phyloP scores from a whole-genome alignment of 202 grass and related monocot species.

The Setaria italica region DNA sequence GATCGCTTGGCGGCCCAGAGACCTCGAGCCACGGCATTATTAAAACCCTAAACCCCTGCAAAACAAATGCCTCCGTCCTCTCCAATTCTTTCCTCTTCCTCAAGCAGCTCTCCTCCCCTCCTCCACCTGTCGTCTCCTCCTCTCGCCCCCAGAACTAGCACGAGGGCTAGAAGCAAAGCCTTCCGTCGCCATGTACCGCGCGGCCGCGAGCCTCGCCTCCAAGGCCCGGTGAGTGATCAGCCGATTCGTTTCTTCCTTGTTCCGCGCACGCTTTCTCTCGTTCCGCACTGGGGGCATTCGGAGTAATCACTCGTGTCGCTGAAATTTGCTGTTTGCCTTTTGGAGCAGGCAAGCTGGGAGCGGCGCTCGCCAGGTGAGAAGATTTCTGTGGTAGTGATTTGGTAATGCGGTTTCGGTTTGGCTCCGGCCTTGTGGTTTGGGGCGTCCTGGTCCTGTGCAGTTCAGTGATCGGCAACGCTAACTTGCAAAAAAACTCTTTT shows the following conservation, averaged over 20 bases:
- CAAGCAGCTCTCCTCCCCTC: conserved; percentile 6
- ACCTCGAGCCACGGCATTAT: neutral
- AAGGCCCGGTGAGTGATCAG: conserved; percentile 53
- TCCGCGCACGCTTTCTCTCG: neutral
- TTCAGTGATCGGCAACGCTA: neutral
- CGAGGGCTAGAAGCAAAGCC: neutral
- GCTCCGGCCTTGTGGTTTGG: neutral
- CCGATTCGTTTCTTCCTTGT: neutral
- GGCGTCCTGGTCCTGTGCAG: neutral
- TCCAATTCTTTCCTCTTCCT: conserved; percentile 24
- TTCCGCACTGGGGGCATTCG: neutral
- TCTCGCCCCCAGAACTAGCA: neutral
- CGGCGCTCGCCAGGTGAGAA: conserved; percentile 54
- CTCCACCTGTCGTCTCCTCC: conserved; percentile 24
- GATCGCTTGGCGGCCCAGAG: neutral
- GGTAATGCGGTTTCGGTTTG: neutral
- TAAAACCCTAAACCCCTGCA: conserved; percentile 62
- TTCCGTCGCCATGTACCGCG: conserved; percentile 57
- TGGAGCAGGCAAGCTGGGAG: conserved; percentile 51
- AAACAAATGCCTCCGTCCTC: conserved; percentile 1
- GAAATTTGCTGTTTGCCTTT: conserved; percentile 23
- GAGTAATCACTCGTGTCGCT: conserved; percentile 3
- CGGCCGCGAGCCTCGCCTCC: conserved; percentile 50
- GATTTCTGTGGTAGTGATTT: conserved; percentile 14
- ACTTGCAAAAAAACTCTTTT: conserved; percentile 28